Percentiles rank a stretch among this genome's conserved stretches.
These are phyloP conservation scores for Candida maris DNA, from an alignment of 805 yeast genomes.

Conservation along the genomic window DNA sequence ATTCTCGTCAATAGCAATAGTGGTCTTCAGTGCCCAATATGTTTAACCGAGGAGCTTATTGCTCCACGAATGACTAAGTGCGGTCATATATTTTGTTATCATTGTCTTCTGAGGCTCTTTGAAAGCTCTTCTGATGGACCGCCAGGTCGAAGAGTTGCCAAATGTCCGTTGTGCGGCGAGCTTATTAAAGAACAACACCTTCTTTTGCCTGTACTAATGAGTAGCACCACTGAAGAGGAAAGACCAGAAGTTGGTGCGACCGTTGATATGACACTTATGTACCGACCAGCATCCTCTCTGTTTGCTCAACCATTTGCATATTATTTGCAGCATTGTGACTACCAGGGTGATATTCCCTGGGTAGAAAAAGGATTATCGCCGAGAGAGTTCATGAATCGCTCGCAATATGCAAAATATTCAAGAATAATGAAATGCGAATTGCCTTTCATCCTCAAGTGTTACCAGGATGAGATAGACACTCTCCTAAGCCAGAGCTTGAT, in stretches of 20 bases:
- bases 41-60: constrained; percentile 75
- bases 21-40: constrained; percentile 76
- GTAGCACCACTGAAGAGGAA: constrained; percentile 48
- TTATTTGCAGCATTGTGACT: constrained; percentile 21
- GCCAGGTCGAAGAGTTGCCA: constrained; percentile 49
- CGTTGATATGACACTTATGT: constrained; percentile 63
- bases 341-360: constrained; percentile 54
- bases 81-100: constrained; percentile 87
- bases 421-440: constrained; percentile 68
- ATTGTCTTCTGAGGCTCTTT: constrained; percentile 73
- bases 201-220: constrained; percentile 61
- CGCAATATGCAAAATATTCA: constrained; percentile 45
- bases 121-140: constrained; percentile 43
- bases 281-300: constrained; percentile 33
- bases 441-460: constrained; percentile 50
- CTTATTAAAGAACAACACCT: constrained; percentile 49
- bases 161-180: constrained; percentile 79
- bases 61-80: constrained; percentile 96
- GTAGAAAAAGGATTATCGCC: constrained; percentile 27
- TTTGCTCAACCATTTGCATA: constrained; percentile 31
- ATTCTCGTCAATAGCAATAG: constrained; percentile 70
- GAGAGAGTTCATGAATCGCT: constrained; percentile 18
- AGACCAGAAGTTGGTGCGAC: constrained; percentile 55
- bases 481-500: constrained; percentile 50
- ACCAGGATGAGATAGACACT: constrained; percentile 54